Percentiles rank a stretch among this genome's conserved stretches.
Evolutionary conservation across 108 stramenopile genomes (phyloP).

Genomic region (Cylindrotheca closterium): DNA sequence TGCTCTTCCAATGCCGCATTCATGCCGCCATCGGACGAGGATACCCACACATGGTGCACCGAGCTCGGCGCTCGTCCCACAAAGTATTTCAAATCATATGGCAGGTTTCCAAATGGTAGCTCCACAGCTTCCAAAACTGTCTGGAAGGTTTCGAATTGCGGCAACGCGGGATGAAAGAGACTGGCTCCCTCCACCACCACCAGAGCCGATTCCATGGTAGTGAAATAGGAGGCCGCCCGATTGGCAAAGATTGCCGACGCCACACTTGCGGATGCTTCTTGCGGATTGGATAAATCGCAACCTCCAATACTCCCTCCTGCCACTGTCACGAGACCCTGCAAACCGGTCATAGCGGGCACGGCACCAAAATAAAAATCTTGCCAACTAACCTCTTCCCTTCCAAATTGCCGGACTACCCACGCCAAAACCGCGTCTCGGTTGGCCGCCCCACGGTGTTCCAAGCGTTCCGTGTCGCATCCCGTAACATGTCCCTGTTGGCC

Average conservation of each 20-base stretch:
- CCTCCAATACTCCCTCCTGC: slow-evolving; percentile 15
- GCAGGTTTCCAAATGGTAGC: too few relatives aligned
- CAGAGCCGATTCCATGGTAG: background rate
- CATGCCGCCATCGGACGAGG: too few relatives aligned
- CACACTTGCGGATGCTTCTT: background rate
- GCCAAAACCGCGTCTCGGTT: slow-evolving; percentile 6
- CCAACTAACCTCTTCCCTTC: too few relatives aligned
- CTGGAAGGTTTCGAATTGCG: too few relatives aligned
- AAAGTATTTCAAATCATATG: too few relatives aligned
- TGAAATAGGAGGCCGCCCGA: background rate
- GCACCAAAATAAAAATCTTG: too few relatives aligned
- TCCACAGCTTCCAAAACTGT: too few relatives aligned
- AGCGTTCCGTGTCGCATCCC: background rate
- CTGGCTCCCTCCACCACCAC: slow-evolving; percentile 9
- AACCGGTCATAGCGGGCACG: slow-evolving; percentile 3
- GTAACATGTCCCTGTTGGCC: background rate
- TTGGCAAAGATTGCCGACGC: slow-evolving; percentile 3
- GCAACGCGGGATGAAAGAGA: background rate
- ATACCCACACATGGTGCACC: too few relatives aligned
- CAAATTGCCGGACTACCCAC: slow-evolving; percentile 9
- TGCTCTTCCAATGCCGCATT: too few relatives aligned
- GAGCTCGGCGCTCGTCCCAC: too few relatives aligned
- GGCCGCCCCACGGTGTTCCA: slow-evolving; percentile 7
- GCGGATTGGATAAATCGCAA: background rate
- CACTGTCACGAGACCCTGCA: slow-evolving; percentile 7